A percentile compares a stretch with the other conserved stretches of the same genome.
Evolutionary conservation across 805 yeast genomes (phyloP).

Genomic region (Teunomyces gatunensis): DNA sequence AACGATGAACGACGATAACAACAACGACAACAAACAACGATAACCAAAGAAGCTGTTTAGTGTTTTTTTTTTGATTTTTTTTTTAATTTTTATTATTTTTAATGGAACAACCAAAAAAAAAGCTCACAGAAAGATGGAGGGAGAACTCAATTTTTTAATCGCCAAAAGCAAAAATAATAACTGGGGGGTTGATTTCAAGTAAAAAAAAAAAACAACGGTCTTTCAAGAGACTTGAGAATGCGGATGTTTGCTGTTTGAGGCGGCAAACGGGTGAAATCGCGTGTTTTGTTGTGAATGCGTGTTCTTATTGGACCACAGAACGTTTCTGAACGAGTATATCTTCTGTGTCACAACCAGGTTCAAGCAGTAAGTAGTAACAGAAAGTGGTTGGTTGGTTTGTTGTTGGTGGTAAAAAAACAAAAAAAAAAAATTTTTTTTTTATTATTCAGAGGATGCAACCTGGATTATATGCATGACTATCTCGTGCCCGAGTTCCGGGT

Average conservation of each 20-base stretch:
- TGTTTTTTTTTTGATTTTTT: not conserved
- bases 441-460: not conserved
- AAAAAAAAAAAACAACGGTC: not conserved
- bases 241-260: too few species aligned
- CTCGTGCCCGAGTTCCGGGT: too few species aligned
- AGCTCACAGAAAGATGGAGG: not conserved
- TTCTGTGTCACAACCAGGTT: too few species aligned
- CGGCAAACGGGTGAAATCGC: too few species aligned
- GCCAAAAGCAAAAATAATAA: not conserved
- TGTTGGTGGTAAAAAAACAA: not conserved
- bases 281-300: too few species aligned
- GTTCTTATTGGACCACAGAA: too few species aligned
- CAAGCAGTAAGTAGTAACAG: too few species aligned
- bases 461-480: not conserved
- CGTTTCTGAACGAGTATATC: too few species aligned
- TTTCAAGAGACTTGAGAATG: not conserved
- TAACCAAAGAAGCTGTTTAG: constrained; percentile 1
- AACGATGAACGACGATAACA: too few species aligned
- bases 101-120: not conserved
- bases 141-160: not conserved
- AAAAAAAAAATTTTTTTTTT: not conserved
- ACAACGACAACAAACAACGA: not conserved
- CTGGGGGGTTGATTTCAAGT: not conserved
- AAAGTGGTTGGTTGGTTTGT: not conserved
- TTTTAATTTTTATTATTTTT: not conserved